Conservation (phyloP, 2,329 filamentous ascomycete genomes). For the Helminthosporium solani region DNA sequence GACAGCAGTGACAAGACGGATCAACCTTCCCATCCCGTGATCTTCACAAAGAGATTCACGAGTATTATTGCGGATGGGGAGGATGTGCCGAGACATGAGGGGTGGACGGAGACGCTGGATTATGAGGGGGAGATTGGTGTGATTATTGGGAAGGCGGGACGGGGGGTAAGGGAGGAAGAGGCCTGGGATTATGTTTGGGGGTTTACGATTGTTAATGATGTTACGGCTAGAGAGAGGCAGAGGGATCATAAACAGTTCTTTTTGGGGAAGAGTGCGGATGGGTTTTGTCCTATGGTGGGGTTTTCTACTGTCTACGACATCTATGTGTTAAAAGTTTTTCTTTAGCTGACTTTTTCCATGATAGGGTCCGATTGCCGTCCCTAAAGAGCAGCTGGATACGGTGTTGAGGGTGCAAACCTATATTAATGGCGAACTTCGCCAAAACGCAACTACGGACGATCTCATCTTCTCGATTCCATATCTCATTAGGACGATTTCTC, state of each 20-base stretch:
- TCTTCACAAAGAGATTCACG: slow-evolving; percentile 57
- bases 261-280: slow-evolving; percentile 58
- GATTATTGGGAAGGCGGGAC: slow-evolving; percentile 55
- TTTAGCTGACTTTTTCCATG: neutral
- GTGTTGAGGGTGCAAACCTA: slow-evolving; percentile 48
- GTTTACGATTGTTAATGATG: slow-evolving; percentile 53
- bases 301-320: neutral
- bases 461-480: slow-evolving; percentile 49
- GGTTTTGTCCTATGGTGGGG: slow-evolving; percentile 56
- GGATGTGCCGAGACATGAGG: slow-evolving; percentile 48
- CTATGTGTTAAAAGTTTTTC: neutral
- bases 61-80: slow-evolving; percentile 54
- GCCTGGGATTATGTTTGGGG: slow-evolving; percentile 58
- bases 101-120: slow-evolving; percentile 54
- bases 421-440: slow-evolving; percentile 51
- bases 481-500: slow-evolving; percentile 50
- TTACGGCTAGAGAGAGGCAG: slow-evolving; percentile 26
- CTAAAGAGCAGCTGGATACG: slow-evolving; percentile 47
- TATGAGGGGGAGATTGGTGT: slow-evolving; percentile 61
- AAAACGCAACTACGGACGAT: slow-evolving; percentile 51
- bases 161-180: slow-evolving; percentile 45
- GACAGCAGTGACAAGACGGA: slow-evolving; percentile 58
- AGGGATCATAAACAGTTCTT: slow-evolving; percentile 59
- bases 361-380: slow-evolving; percentile 55
- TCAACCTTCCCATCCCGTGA: slow-evolving; percentile 55